Percentiles rank a stretch among this genome's conserved stretches.
Evolutionary conservation across 768 basidiomycete species (phyloP).

Genomic region (Favolaschia claudopus): DNA sequence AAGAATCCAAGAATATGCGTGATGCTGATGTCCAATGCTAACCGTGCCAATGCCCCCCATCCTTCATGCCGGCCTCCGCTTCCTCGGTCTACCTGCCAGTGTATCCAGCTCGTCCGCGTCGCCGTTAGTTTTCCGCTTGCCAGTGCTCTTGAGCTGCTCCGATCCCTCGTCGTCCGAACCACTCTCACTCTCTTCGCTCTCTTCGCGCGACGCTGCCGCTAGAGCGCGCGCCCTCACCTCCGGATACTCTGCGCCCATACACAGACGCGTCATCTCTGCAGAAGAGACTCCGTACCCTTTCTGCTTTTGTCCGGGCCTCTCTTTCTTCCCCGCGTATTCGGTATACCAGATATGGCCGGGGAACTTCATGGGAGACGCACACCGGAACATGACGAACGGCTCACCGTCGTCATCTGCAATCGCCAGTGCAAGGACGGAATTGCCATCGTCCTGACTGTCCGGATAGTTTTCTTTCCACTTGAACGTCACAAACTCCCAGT

Average conservation of each 20-base stretch:
- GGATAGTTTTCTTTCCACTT: conserved; percentile 25
- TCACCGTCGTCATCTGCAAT: conserved; percentile 16
- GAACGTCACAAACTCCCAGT: conserved; percentile 23
- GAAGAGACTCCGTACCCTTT: conserved; percentile 6
- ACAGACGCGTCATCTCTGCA: conserved; percentile 20
- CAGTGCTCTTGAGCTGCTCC: conserved; percentile 2
- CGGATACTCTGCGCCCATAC: conserved; percentile 21
- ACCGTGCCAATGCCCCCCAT: background rate
- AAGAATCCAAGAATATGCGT: background rate
- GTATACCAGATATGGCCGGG: conserved; percentile 17
- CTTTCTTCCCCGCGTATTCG: conserved; percentile 27
- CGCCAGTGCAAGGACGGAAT: conserved; percentile 17
- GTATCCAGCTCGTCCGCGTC: background rate
- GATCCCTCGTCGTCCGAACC: conserved; percentile 7
- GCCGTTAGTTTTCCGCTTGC: conserved; percentile 13
- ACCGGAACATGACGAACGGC: conserved; percentile 27
- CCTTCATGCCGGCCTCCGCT: conserved; percentile 10
- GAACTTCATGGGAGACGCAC: conserved; percentile 10
- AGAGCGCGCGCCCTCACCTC: conserved; percentile 21
- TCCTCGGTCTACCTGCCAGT: conserved; percentile 4
- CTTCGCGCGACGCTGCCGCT: conserved; percentile 3
- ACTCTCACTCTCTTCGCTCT: conserved; percentile 13
- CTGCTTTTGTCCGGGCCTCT: conserved; percentile 3
- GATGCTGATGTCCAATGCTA: background rate
- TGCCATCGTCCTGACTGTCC: conserved; percentile 18